A percentile compares a stretch with the other conserved stretches of the same genome.
phyloP scores from a whole-genome alignment of 495 filamentous ascomycete species.

The Daldinia concentrica region DNA sequence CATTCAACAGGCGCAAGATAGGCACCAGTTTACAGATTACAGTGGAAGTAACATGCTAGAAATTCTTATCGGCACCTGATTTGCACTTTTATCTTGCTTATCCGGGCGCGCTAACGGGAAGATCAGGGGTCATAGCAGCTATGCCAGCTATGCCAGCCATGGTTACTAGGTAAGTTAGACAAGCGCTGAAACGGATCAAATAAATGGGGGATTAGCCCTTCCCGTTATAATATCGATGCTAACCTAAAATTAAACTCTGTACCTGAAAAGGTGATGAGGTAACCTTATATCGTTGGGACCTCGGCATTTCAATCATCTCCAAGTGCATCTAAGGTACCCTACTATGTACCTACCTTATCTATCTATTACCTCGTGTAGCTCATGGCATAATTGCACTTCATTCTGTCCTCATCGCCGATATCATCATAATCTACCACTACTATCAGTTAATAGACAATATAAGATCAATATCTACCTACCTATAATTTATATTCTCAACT shows the following conservation, averaged over 20 bases:
- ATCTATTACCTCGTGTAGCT: no score
- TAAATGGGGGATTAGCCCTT: no score
- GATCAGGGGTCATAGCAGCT: constrained; percentile 34
- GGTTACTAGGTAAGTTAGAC: neutral
- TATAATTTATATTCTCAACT: neutral
- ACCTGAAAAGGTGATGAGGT: neutral
- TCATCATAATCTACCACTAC: constrained; percentile 5
- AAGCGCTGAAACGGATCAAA: neutral
- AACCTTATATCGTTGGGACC: constrained; percentile 11
- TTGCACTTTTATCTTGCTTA: constrained; percentile 40
- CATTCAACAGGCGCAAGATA: constrained; percentile 18
- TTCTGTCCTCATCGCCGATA: constrained; percentile 30
- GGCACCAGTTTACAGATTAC: constrained; percentile 20
- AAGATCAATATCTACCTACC: neutral
- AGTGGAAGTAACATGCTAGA: constrained; percentile 31
- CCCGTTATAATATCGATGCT: neutral
- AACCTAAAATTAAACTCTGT: neutral
- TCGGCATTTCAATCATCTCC: constrained; percentile 30
- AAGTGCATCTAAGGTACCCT: neutral
- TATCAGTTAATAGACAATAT: neutral
- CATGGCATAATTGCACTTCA: constrained; percentile 29
- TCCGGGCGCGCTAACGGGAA: constrained; percentile 34
- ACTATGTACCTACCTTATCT: neutral
- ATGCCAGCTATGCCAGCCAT: neutral
- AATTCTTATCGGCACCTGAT: constrained; percentile 46